Base-by-base conservation (phyloP, 768 basidiomycete species). In the Mycena sanguinolenta region DNA sequence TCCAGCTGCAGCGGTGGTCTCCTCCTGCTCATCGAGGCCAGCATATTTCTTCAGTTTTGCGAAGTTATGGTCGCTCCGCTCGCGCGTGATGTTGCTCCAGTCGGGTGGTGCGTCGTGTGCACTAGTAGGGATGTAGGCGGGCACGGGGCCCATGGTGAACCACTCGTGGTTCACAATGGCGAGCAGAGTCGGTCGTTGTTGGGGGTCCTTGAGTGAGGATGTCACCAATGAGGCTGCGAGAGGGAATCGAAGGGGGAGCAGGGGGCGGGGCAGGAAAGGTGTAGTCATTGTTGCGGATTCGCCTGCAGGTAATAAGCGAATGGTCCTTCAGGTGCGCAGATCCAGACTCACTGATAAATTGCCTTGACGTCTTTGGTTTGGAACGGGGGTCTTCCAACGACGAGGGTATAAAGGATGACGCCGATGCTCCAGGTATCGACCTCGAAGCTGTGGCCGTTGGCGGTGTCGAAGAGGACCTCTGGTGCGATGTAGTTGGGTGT, bases 401-500 rank as follows among this genome's bases (percentile, higher is more conserved):
- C 84, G 60, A 98, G 90, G 1, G 97, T 99, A 77, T 99, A 99
- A 72, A 99, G 83, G 69, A 99, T 98, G 63, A 99, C 97, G 17
- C 97, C 97, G 58, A 97, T 92, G 2, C 95, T 96, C 97, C 97
- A 99, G 12, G 96, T 94, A 78, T 99, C 97, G 32, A 98, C 97
- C 82, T 99, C 98, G 74, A 98, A 99, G 78, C 95, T 96, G 81
- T 99, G 97, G 2, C 97, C 97, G 72, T 96, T 97, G 21, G 91
- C 95, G 28, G 93, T 95, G 79, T 98, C 96, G 79, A 97, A 98
- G 73, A 99, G 84, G 27, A 99, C 96, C 78, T 99, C 97, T 0
- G 98, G 98, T 0, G 98, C 97, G 72, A 99, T 98, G 78, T 99
- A 99, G 78, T 99, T 99, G 2, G 97, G 98, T 0, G 97, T 99